Conservation (phyloP, 1,284 basidiomycete genomes). For the Rhizopogon parksii region DNA sequence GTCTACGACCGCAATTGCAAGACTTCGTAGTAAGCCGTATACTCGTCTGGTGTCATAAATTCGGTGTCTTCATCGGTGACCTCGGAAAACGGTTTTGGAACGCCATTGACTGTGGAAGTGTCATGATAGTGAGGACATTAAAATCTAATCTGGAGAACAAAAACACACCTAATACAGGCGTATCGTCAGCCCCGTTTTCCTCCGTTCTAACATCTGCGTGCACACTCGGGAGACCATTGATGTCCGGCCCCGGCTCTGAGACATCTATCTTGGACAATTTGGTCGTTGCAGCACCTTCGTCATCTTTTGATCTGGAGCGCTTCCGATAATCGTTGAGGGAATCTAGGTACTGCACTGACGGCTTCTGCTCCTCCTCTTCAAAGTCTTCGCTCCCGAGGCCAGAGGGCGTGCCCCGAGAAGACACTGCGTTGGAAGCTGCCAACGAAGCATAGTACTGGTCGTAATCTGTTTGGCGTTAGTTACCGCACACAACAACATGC, state of each 20-base stretch:
- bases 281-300: conserved; percentile 37
- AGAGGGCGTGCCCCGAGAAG: conserved; percentile 53
- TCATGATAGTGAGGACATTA: conserved; percentile 1
- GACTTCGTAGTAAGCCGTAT: conserved; percentile 69
- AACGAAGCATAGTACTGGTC: conserved; percentile 75
- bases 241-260: conserved; percentile 7
- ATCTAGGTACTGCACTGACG: conserved; percentile 56
- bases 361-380: conserved; percentile 63
- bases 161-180: conserved; percentile 56
- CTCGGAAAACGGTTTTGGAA: conserved; percentile 57
- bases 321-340: conserved; percentile 64
- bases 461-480: conserved; percentile 43
- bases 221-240: not conserved
- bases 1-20: conserved; percentile 35
- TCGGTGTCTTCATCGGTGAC: conserved; percentile 80
- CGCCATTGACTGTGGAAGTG: conserved; percentile 54
- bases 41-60: conserved; percentile 78
- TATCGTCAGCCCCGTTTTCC: conserved; percentile 3
- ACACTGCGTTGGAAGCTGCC: conserved; percentile 52
- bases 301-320: conserved; percentile 59
- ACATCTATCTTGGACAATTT: conserved; percentile 43
- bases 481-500: conserved; percentile 1
- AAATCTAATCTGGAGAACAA: conserved; percentile 1
- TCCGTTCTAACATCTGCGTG: not conserved
- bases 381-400: conserved; percentile 42